A percentile compares a stretch with the other conserved stretches of the same genome.
Evolutionary conservation across 371 early-diverging fungal genomes (phyloP).

Genomic region (Mucor mucedo): DNA sequence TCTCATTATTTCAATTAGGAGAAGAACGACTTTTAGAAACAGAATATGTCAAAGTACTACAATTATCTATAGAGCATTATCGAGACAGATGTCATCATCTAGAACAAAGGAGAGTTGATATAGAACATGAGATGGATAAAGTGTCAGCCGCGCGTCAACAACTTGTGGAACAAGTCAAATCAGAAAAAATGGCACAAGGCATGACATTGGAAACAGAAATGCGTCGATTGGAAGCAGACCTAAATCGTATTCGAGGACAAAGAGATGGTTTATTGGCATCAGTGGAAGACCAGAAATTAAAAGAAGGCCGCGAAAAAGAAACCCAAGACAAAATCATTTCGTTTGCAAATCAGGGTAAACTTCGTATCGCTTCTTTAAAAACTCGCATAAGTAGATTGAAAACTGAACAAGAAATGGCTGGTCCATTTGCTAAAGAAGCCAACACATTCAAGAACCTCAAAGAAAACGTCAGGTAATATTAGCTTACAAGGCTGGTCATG

Average conservation of each 20-base stretch:
- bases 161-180: slow-evolving; percentile 30
- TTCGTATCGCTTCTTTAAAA: slow-evolving; percentile 57
- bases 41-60: slow-evolving; percentile 57
- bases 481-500: no score
- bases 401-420: slow-evolving; percentile 31
- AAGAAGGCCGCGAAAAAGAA: slow-evolving; percentile 68
- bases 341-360: slow-evolving; percentile 54
- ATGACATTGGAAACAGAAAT: slow-evolving; percentile 67
- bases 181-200: slow-evolving; percentile 24
- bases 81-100: slow-evolving; percentile 36
- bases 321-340: slow-evolving; percentile 73
- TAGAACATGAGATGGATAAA: slow-evolving; percentile 31
- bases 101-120: slow-evolving; percentile 29
- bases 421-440: slow-evolving; percentile 32
- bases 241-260: slow-evolving; percentile 76
- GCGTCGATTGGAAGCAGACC: slow-evolving; percentile 73
- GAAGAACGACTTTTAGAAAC: slow-evolving; percentile 62
- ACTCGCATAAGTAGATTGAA: slow-evolving; percentile 61
- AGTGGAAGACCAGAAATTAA: slow-evolving; percentile 72
- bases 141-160: slow-evolving; percentile 23
- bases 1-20: slow-evolving; percentile 37
- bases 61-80: slow-evolving; percentile 58
- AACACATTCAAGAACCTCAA: slow-evolving; percentile 18
- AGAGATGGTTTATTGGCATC: slow-evolving; percentile 80
- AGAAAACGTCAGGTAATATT: slow-evolving; percentile 16